Base-by-base conservation (phyloP, 768 basidiomycete species). In the Clavulina sp. region DNA sequence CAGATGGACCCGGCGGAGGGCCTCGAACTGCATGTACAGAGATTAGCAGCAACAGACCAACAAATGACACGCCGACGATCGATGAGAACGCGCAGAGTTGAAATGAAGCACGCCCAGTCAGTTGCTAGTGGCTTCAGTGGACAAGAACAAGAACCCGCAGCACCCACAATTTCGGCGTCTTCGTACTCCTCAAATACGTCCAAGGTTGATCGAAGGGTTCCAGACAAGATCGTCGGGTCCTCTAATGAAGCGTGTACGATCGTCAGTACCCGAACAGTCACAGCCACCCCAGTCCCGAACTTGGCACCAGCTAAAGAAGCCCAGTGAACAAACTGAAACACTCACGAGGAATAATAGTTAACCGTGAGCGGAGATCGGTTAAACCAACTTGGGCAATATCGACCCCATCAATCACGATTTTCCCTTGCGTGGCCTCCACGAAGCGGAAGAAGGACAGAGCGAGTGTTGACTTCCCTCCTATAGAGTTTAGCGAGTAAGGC, bases 131-230 rank as follows among this genome's bases (percentile, higher is more conserved):
- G 7, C 4, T 18, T 19, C 4, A 26, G n/a, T 16, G 0, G 28
- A 4, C n/a, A 51, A 16, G 52, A n/a, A 28, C 21, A 29, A 24
- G 16, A 9, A 24, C 24, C 4, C 29, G 28, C 9, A 28, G 18
- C 19, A 59, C 79, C 52, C 59, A 84, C 81, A 54, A 92, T 86
- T 52, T 87, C 83, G 0, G 72, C 72, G 59, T 91, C 88, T 52
- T 84, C 69, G 52, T 89, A 91, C 60, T 91, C 86, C 19, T 79
- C 72, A 57, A 91, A 91, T 6, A 91, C 81, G 56, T 92, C 88
- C 6, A 91, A 68, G 0, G 85, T 81, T 0, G 82, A 80, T 31
- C 85, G 75, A 18, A 91, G 54, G 4, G 78, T 85, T 5, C 88
- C 88, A 53, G 83, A 86, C 57, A 91, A 63, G 56, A 93, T 84